phyloP scores from a whole-genome alignment of 2,329 filamentous ascomycete species.

The Cladosporium sp. region DNA sequence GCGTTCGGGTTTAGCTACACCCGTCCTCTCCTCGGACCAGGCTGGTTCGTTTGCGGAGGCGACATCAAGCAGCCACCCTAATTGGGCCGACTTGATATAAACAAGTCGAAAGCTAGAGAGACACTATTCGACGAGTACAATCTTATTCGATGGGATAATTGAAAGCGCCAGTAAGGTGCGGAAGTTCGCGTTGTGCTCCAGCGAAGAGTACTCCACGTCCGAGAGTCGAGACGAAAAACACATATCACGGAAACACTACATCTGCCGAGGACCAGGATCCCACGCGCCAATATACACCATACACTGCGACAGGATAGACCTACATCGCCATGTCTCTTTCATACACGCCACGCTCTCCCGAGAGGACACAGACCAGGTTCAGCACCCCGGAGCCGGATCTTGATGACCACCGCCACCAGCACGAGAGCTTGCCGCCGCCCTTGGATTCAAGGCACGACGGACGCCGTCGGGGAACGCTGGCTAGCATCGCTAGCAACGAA shows the following conservation, averaged over 20 bases:
- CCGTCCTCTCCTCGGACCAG: constrained; percentile 88
- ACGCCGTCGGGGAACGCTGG: constrained; percentile 68
- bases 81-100: constrained; percentile 51
- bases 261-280: neutral
- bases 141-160: constrained; percentile 19
- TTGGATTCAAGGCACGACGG: constrained; percentile 47
- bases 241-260: neutral
- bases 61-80: constrained; percentile 93
- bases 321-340: constrained; percentile 43
- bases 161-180: constrained; percentile 20
- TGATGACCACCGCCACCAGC: constrained; percentile 80
- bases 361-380: constrained; percentile 60
- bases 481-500: constrained; percentile 57
- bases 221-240: constrained; percentile 5
- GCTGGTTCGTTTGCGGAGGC: constrained; percentile 94
- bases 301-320: constrained; percentile 16
- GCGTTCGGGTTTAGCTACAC: constrained; percentile 70
- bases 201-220: neutral
- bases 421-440: constrained; percentile 59
- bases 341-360: constrained; percentile 61
- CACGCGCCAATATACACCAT: neutral
- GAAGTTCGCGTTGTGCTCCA: constrained; percentile 10
- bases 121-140: neutral
- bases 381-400: constrained; percentile 75
- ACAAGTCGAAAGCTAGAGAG: neutral